phyloP scores from a whole-genome alignment of 1,139 yeast species.

The Diutina siamensis region DNA sequence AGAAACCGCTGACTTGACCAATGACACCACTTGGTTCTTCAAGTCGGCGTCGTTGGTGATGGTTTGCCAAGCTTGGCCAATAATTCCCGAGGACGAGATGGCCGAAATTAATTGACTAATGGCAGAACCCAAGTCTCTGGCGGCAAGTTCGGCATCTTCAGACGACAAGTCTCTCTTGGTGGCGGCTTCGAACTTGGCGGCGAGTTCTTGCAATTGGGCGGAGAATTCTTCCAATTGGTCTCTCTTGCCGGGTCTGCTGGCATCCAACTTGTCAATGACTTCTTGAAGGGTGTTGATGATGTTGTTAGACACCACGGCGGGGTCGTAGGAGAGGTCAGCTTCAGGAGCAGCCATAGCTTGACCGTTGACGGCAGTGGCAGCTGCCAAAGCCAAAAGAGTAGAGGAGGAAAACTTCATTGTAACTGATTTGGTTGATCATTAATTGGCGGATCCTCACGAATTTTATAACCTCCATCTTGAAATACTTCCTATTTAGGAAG shows the following conservation, averaged over 20 bases:
- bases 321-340: not conserved
- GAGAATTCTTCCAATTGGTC: not conserved
- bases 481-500: not conserved
- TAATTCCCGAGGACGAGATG: conserved; percentile 28
- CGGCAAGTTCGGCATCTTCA: conserved; percentile 20
- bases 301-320: not conserved
- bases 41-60: conserved; percentile 24
- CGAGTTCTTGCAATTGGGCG: not conserved
- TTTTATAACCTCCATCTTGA: too few species aligned
- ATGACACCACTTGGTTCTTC: conserved; percentile 15
- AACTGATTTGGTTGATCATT: not conserved
- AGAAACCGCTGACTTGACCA: conserved; percentile 23
- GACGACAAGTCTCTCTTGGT: conserved; percentile 26
- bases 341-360: not conserved
- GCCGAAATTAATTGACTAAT: conserved; percentile 28
- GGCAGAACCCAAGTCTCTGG: conserved; percentile 26
- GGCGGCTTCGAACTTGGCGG: not conserved
- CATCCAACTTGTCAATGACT: not conserved
- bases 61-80: conserved; percentile 25
- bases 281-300: not conserved
- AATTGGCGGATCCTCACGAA: too few species aligned
- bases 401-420: conserved; percentile 34
- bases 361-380: conserved; percentile 20
- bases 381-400: conserved; percentile 31
- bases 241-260: not conserved